Base-by-base conservation (phyloP, 2,329 filamentous ascomycete species). In the Ploettnerulaceae sp. region DNA sequence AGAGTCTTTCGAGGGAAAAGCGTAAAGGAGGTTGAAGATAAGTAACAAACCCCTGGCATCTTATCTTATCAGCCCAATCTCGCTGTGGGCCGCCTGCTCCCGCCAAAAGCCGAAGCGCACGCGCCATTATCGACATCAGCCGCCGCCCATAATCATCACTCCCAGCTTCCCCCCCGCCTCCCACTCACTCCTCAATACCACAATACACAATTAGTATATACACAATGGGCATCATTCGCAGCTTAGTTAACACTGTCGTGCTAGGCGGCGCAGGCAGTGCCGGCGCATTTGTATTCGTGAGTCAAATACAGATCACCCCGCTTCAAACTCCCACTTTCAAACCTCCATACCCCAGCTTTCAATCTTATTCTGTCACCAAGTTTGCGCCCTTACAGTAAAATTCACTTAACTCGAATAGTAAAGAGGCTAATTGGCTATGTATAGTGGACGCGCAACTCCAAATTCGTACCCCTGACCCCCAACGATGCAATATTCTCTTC, bases 401-500 rank as follows among this genome's bases (percentile, higher is more conserved):
- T 25, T 6, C 7, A 11, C 2, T 25, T 5, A 21, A 5, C 28
- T 8, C 3, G 22, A 12, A 5, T 25, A 31, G 37, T 47, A 21
- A 47, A n/a, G n/a, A n/a, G n/a, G n/a, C n/a, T n/a, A n/a, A n/a
- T n/a, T n/a, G 2, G 7, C 15, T 18, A 8, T 7, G n/a, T 18
- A 25, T n/a, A 40, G 43, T 53, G 37, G 45, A 56, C 53, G 1
- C 49, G 52, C 31, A 55, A 56, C 28, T 52, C 57, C 1, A 52
- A 55, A 40, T 62, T 79, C 58, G 72, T 77, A 43, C 74, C 83
- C 31, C 63, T 83, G 36, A 64, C 71, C n/a, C 63, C 73, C 34
- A 71, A 74, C 54, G 82, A 86, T 56, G 75, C 77, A 26, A 65
- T 86, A 56, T 83, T 81, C 72, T 69, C 69, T 44, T 76, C 76